Evolutionary conservation across 371 early-diverging fungal genomes (phyloP).

Genomic region (Rhizopus delemar): DNA sequence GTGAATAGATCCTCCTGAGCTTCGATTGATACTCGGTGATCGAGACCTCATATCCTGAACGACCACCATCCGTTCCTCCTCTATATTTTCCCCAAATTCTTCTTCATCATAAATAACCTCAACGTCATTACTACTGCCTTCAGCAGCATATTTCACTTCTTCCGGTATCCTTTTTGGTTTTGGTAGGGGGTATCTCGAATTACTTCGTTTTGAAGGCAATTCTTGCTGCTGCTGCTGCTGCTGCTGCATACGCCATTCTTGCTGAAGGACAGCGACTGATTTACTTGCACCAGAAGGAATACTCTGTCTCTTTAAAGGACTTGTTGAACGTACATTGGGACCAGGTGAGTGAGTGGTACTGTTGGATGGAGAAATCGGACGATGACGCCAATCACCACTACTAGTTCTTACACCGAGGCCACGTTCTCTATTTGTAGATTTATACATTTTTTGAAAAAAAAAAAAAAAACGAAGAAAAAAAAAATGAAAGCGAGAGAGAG

Average conservation of each 20-base stretch:
- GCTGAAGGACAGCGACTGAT: conserved; percentile 45
- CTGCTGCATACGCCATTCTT: conserved; percentile 42
- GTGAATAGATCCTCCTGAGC: conserved; percentile 10
- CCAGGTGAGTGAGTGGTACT: neutral
- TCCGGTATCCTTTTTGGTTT: neutral
- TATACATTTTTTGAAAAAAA: conserved; percentile 11
- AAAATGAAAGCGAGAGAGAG: neutral
- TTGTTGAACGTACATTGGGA: conserved; percentile 11
- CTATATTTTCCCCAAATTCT: conserved; percentile 14
- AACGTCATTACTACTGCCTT: neutral
- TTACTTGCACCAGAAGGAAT: conserved; percentile 21
- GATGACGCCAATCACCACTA: conserved; percentile 7
- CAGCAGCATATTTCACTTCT: neutral
- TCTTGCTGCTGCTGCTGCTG: conserved; percentile 24
- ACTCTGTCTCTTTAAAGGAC: neutral
- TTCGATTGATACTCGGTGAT: conserved; percentile 24
- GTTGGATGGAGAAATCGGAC: conserved; percentile 16
- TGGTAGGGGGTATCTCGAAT: neutral
- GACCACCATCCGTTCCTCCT: conserved; percentile 12
- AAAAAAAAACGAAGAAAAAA: neutral
- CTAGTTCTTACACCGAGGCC: neutral
- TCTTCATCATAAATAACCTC: conserved; percentile 11
- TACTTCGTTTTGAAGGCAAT: neutral
- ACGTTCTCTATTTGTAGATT: neutral
- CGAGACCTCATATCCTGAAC: conserved; percentile 21